Percentiles rank a stretch among this genome's conserved stretches.
Conservation (phyloP, 495 filamentous ascomycete genomes). For the Trichocladium antarcticum region DNA sequence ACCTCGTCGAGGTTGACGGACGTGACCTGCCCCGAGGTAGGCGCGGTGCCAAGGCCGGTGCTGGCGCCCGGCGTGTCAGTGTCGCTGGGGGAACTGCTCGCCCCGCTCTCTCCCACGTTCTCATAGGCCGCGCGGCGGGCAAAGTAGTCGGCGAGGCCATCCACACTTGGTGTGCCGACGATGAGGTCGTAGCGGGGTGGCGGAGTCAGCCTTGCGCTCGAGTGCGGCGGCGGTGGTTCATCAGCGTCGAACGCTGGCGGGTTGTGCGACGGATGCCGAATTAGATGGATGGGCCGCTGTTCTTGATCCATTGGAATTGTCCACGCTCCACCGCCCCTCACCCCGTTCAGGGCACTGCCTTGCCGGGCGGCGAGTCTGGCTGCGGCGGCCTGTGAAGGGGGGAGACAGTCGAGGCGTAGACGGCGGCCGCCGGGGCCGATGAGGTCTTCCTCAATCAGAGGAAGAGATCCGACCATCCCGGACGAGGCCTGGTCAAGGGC, state of each 20-base stretch:
- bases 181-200: conserved; percentile 82
- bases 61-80: no score
- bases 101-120: conserved; percentile 30
- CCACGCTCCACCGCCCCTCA: no score
- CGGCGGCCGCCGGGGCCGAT: conserved; percentile 7
- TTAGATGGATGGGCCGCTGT: conserved; percentile 78
- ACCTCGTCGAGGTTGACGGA: neutral
- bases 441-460: conserved; percentile 19
- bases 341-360: conserved; percentile 12
- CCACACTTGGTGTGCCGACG: conserved; percentile 66
- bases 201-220: conserved; percentile 53
- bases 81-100: no score
- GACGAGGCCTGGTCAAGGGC: conserved; percentile 33
- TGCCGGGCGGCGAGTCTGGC: conserved; percentile 1
- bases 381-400: no score
- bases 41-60: no score
- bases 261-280: conserved; percentile 80
- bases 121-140: conserved; percentile 41
- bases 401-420: conserved; percentile 11
- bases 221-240: conserved; percentile 54
- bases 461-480: conserved; percentile 18
- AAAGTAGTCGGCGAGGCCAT: conserved; percentile 86
- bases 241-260: conserved; percentile 87
- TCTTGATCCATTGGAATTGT: conserved; percentile 9
- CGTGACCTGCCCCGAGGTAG: neutral